Base-by-base conservation (phyloP, 352 stramenopile genomes). In the Saprolegnia diclina region DNA sequence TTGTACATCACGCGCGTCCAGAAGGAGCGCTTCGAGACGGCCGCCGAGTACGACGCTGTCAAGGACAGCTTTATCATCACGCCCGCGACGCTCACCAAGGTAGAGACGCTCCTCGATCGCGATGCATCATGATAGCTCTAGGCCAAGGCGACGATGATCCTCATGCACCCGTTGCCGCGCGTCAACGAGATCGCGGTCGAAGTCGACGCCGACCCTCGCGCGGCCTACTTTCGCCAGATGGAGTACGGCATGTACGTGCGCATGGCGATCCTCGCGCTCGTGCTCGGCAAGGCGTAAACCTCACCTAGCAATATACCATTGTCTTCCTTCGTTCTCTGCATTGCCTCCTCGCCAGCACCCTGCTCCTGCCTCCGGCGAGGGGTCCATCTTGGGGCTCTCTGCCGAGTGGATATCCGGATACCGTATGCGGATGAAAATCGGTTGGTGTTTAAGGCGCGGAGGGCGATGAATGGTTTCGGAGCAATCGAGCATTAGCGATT, bases 1-100 rank as follows among this genome's bases (percentile, higher is more conserved):
- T 82, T 99, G 22, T 99, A 99, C 82, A 94, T 99, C 46, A 99
- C 97, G 1, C 89, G 97, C 55, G 86, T 99, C 52, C 97, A 99
- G 74, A 98, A 94, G 81, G 97, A 99, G 78, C 90, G 97, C 37
- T 99, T 99, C 77, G 93, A 92, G 55, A 94, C 74, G 45, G 76
- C 90, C 48, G 94, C 91, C 11, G 92, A 98, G 64, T 99, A 99
- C 81, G 85, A 98, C 55, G 79, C 79, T 35, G 91, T 98, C 37
- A 98, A 99, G 64, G 81, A 93, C 76, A 92, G 84, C 77, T 95
- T 93, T 64, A 73, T 75, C 67, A 89, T 95, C 74, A 92, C 85
- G 19, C 65, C 72, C 7, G 76, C 78, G 65, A 90, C 79, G 46
- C 81, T 95, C 62, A 82, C 78, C 57, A 79, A 70, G 14, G 59